Base-by-base conservation (phyloP, 116 monocot genomes). In the Cymodocea nodosa region DNA sequence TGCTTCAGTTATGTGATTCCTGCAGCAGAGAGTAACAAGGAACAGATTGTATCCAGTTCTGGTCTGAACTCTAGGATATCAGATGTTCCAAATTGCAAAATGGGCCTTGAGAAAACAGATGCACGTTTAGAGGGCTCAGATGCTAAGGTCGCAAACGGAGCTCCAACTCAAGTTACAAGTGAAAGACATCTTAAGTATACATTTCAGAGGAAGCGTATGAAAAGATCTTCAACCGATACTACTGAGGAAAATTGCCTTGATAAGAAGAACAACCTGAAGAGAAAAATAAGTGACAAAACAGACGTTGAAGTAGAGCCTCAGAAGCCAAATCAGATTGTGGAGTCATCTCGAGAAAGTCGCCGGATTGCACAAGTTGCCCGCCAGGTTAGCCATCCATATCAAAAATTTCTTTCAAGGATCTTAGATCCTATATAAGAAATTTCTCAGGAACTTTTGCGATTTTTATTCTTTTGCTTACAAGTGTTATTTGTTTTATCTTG, bases 321-420 rank as follows among this genome's bases (percentile, higher is more conserved):
- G 55, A 73, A 76, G 13, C 68, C 84, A 15, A 36, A 67, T 30
- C 15, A 70, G 35, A 54, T 55, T 50, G 60, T 44, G 20, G 84
- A 82, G 19, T 77, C 78, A 52, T 74, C 83, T 18, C 74, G 87
- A 60, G 70, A 80, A 50, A 76, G 72, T 73, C 82, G 92, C 52
- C 64, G 92, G 37, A 50, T 87, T 61, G 82, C 77, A 50, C 92
- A 87, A 77, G 92, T 92, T 72, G 92, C 92, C 65, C 92, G 85
- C 51, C 92, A 92, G 84, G 92, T 92, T 60, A 56, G 77, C 73
- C n/a, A 54, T 54, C 16, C 20, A n/a, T n/a, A 16, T 6, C 17
- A 4, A 20, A 54, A 54, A 30, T 30, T n/a, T 20, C 5, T 54
- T 20, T 2, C 18, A 20, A 54, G 54, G 18, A 16, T 54, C 5